Percentiles rank a stretch among this genome's conserved stretches.
These are phyloP conservation scores for Bjerkandera adusta DNA, from an alignment of 1,284 basidiomycete genomes.

Conservation along the genomic window DNA sequence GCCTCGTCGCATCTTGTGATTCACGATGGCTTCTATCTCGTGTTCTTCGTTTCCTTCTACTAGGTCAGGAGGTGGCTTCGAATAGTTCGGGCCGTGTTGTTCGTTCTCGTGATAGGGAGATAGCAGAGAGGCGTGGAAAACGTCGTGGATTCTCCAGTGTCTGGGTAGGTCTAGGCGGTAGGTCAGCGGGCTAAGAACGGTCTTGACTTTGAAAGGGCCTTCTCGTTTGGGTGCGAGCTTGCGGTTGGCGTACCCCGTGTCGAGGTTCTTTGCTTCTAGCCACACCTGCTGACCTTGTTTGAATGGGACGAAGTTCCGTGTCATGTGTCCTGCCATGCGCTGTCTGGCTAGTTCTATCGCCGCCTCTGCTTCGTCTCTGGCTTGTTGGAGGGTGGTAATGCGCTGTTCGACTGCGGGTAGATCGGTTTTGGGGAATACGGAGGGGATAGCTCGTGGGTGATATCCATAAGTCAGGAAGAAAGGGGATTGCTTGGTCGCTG, in stretches of 20 bases:
- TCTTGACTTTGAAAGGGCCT: background rate
- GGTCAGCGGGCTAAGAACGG: background rate
- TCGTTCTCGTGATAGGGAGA: slow-evolving; percentile 1
- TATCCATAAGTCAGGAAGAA: slow-evolving; percentile 9
- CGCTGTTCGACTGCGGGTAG: slow-evolving; percentile 1
- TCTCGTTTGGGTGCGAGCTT: slow-evolving; percentile 10
- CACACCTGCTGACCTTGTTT: slow-evolving; percentile 5
- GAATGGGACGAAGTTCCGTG: slow-evolving; percentile 2
- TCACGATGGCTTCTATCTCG: slow-evolving; percentile 5
- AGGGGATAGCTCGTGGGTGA: background rate
- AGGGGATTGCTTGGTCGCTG: slow-evolving; percentile 5
- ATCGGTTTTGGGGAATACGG: background rate
- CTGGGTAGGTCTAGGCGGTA: slow-evolving; percentile 7
- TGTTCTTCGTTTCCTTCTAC: slow-evolving; percentile 10
- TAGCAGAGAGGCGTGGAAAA: slow-evolving; percentile 6
- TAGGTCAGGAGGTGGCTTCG: background rate
- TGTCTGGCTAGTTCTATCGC: background rate
- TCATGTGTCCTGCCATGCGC: background rate
- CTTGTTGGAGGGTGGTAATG: background rate
- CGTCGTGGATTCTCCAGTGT: slow-evolving; percentile 5
- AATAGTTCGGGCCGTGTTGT: slow-evolving; percentile 1
- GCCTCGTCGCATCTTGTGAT: no score
- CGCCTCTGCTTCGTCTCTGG: slow-evolving; percentile 2
- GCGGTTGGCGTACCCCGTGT: background rate
- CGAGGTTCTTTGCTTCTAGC: slow-evolving; percentile 2